These are phyloP conservation scores for Phytopythium litorale DNA, from an alignment of 352 stramenopile genomes.

Conservation along the genomic window DNA sequence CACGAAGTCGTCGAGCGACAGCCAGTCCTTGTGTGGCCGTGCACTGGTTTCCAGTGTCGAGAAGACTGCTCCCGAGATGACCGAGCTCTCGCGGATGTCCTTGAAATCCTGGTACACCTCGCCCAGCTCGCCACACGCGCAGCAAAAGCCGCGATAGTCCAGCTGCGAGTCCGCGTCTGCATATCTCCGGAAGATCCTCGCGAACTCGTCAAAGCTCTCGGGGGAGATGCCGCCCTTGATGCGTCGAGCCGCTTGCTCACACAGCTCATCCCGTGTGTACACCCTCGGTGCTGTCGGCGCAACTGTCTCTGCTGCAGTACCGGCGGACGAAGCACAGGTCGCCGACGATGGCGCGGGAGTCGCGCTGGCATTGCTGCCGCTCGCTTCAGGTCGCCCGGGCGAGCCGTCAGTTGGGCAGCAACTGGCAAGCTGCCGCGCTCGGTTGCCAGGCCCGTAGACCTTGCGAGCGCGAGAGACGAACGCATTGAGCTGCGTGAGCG, in stretches of 20 bases:
- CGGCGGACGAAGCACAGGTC: neutral
- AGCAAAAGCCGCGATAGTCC: constrained; percentile 57
- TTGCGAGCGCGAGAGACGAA: constrained; percentile 70
- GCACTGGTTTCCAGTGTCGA: constrained; percentile 61
- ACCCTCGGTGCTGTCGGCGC: neutral
- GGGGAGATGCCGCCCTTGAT: constrained; percentile 50
- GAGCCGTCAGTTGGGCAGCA: neutral
- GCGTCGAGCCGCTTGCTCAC: constrained; percentile 11
- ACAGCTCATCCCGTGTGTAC: neutral
- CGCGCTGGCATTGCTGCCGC: neutral
- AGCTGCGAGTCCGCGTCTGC: constrained; percentile 50
- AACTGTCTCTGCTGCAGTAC: neutral
- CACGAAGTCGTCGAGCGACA: constrained; percentile 76
- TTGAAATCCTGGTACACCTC: constrained; percentile 59
- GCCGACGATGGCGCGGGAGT: neutral
- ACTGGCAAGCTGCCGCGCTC: neutral
- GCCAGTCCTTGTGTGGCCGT: constrained; percentile 51
- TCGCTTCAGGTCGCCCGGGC: neutral
- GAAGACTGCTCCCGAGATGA: constrained; percentile 68
- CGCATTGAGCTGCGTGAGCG: constrained; percentile 73
- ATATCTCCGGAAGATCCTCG: constrained; percentile 47
- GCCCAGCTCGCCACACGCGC: constrained; percentile 53
- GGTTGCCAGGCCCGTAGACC: constrained; percentile 25
- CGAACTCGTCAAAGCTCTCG: constrained; percentile 50
- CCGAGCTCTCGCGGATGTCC: constrained; percentile 53